Evolutionary conservation across 2,329 filamentous ascomycete species (phyloP).

Genomic region (Aspergillus pseudotamarii): DNA sequence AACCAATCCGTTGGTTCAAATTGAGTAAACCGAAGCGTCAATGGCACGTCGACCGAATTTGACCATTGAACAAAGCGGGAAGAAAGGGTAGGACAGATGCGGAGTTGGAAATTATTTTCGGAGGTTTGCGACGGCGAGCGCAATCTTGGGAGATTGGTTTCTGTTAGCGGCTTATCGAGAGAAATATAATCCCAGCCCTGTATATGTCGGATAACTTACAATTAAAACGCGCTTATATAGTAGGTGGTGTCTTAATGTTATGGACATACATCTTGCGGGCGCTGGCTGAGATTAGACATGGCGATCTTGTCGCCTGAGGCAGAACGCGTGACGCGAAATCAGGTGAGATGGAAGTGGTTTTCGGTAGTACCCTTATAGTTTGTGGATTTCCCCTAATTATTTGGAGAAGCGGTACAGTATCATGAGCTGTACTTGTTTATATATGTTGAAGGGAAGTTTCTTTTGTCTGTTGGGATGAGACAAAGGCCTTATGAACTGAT

Average conservation of each 20-base stretch:
- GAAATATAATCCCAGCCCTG: too few species aligned
- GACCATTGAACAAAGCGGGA: background rate
- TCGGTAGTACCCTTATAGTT: background rate
- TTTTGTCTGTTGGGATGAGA: background rate
- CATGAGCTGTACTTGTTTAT: background rate
- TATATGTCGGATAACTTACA: background rate
- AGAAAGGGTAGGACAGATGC: slow-evolving; percentile 5
- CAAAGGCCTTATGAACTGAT: background rate
- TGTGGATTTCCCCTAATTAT: background rate
- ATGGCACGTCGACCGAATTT: background rate
- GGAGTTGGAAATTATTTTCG: slow-evolving; percentile 11
- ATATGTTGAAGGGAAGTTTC: background rate
- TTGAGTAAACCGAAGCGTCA: background rate
- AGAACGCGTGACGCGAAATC: slow-evolving; percentile 35
- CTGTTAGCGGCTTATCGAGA: background rate
- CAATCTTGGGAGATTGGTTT: background rate
- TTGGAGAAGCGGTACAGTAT: background rate
- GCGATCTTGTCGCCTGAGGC: slow-evolving; percentile 32
- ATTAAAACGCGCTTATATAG: slow-evolving; percentile 1
- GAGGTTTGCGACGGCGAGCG: background rate
- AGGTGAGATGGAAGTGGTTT: slow-evolving; percentile 24
- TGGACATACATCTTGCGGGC: slow-evolving; percentile 15
- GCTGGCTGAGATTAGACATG: slow-evolving; percentile 3
- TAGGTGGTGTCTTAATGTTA: slow-evolving; percentile 18
- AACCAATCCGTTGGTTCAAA: background rate